Percentiles rank a stretch among this genome's conserved stretches.
phyloP scores from a whole-genome alignment of 257 asterid genomes.

The Petunia secreta region DNA sequence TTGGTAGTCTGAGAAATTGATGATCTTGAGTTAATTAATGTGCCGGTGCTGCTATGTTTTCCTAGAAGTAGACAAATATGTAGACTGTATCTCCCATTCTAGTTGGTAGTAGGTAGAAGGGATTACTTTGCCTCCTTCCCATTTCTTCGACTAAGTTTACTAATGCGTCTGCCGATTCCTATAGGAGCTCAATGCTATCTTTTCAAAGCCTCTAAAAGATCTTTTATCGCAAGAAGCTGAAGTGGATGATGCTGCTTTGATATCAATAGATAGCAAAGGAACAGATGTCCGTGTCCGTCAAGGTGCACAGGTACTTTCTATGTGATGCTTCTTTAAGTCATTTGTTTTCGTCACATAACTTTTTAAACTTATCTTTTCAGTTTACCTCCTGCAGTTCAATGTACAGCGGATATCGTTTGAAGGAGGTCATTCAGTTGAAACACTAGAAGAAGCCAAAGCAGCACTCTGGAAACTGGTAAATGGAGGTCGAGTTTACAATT shows the following conservation, averaged over 20 bases:
- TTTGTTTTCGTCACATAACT: background rate
- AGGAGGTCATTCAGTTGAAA: slow-evolving; percentile 67
- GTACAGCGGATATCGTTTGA: slow-evolving; percentile 84
- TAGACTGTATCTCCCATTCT: background rate
- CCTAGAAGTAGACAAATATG: background rate
- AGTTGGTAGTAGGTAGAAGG: background rate
- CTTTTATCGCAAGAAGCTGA: slow-evolving; percentile 78
- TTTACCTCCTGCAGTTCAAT: slow-evolving; percentile 53
- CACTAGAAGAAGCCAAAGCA: slow-evolving; percentile 85
- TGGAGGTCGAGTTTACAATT: slow-evolving; percentile 58
- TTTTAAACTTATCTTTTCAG: background rate
- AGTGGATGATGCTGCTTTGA: slow-evolving; percentile 92
- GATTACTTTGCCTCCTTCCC: slow-evolving; percentile 19
- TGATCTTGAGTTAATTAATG: background rate
- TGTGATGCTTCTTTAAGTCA: slow-evolving; percentile 18
- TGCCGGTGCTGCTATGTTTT: slow-evolving; percentile 3
- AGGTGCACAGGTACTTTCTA: slow-evolving; percentile 73
- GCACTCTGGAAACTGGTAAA: slow-evolving; percentile 71
- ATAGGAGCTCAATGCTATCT: slow-evolving; percentile 81
- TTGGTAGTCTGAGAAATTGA: slow-evolving; percentile 18
- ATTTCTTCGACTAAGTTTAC: background rate
- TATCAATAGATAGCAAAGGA: slow-evolving; percentile 91
- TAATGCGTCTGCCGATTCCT: slow-evolving; percentile 18
- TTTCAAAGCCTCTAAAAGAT: slow-evolving; percentile 85
- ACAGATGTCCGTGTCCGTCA: slow-evolving; percentile 89